Percentiles rank a stretch among this genome's conserved stretches.
phyloP scores from a whole-genome alignment of 192 early-diverging fungal species.

The Chytriomyces confervae region DNA sequence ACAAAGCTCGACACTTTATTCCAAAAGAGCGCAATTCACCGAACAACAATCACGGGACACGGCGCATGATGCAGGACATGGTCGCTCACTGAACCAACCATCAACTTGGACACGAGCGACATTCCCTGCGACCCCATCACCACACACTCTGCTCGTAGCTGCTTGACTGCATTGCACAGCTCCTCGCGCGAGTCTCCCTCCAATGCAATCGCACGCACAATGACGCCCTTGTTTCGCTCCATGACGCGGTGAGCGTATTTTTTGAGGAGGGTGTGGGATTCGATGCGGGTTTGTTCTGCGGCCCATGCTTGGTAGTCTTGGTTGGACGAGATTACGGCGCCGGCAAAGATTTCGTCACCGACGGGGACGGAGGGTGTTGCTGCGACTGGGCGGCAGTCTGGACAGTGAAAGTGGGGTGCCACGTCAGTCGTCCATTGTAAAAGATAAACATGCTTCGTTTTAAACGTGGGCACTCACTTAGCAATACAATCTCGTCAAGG shows the following conservation, averaged over 20 bases:
- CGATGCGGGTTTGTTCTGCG: background rate
- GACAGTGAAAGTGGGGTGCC: no score
- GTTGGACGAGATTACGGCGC: background rate
- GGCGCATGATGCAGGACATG: constrained; percentile 6
- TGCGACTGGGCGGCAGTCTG: background rate
- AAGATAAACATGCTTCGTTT: no score
- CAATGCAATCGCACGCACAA: background rate
- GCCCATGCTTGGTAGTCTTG: background rate
- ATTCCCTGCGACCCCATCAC: constrained; percentile 8
- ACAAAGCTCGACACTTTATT: background rate
- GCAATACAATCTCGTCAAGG: no score
- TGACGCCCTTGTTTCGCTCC: background rate
- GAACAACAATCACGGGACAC: constrained; percentile 6
- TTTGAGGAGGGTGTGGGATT: constrained; percentile 5
- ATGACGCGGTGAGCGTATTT: background rate
- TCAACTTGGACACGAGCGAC: constrained; percentile 1
- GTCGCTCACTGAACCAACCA: constrained; percentile 8
- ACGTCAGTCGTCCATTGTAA: no score
- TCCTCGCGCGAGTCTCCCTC: constrained; percentile 1
- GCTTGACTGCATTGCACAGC: background rate
- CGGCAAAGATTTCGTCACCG: background rate
- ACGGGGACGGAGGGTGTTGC: background rate
- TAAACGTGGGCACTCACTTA: no score
- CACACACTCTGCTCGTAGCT: background rate
- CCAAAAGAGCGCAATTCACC: background rate